Base-by-base conservation (phyloP, 2,329 filamentous ascomycete genomes). In the Aspergillus neoniger region DNA sequence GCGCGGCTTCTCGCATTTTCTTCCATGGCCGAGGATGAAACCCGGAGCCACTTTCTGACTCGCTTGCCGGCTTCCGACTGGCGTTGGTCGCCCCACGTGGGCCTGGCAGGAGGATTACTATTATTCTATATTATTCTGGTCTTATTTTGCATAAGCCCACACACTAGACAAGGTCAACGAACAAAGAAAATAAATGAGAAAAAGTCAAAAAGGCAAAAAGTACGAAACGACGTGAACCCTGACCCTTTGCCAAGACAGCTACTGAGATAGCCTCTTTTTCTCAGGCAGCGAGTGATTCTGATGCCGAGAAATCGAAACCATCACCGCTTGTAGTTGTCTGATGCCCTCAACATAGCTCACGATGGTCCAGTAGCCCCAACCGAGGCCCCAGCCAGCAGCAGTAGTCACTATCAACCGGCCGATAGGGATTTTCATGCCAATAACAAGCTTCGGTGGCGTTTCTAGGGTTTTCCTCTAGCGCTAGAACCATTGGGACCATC, bases 371-470 rank as follows among this genome's bases (percentile, higher is more conserved):
- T 14, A 5, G 5, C 41, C 41, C 19, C 41, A 6, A 14, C 41
- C 2, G 19, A 12, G 32, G 32, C 5, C 32, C 32, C 32, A 43
- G 17, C 19, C 19, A 14, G 41, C 19, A 23, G 17, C n/a, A 10
- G 41, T 44, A 21, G 41, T 12, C 19, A 44, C 6, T 7, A 10
- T 21, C 17, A 17, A 17, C 41, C 41, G 41, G 41, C 41, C 32
- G 32, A 21, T 21, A 21, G 21, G 17, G 41, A 44, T 44, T 19
- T 44, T 12, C 41, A 19, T 7, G 28, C 47, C 7, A 30, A 30
- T 23, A 21, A 50, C 47, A 50, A 50, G 47, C 47, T 50, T 50
- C 47, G n/a, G 47, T 50, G 47, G 47, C 47, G 47, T 15, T 50
- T 30, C 47, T 50, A 50, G 47, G 47, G 25, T 50, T 17, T 28